These are phyloP conservation scores for Hirschioporus abietinus DNA, from an alignment of 768 basidiomycete species.

Conservation along the genomic window DNA sequence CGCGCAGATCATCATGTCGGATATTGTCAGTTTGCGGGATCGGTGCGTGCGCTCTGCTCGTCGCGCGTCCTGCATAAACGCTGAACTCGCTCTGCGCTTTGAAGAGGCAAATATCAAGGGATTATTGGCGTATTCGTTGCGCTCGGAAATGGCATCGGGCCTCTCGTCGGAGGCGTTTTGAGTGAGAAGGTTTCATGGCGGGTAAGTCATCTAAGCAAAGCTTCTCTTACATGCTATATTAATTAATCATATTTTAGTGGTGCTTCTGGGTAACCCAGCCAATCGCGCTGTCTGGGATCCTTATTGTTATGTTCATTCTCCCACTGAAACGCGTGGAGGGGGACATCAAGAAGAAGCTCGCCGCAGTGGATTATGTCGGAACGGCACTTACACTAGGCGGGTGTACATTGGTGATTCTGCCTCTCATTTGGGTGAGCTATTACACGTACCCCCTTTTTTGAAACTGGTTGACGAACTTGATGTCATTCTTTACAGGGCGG, in stretches of 20 bases:
- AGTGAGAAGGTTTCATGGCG: constrained; percentile 60
- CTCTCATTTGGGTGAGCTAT: constrained; percentile 60
- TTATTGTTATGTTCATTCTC: constrained; percentile 54
- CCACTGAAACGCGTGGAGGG: constrained; percentile 69
- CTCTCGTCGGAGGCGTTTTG: constrained; percentile 61
- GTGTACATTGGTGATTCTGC: constrained; percentile 59
- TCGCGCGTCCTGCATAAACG: neutral
- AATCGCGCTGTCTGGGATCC: constrained; percentile 45
- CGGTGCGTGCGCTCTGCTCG: constrained; percentile 32
- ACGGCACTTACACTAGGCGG: constrained; percentile 51
- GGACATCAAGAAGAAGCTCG: constrained; percentile 54
- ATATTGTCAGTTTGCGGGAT: constrained; percentile 66
- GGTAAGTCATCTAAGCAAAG: constrained; percentile 29
- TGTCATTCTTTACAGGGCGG: constrained; percentile 46
- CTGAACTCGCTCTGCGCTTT: neutral
- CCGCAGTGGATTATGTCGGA: constrained; percentile 61
- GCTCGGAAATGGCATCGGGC: constrained; percentile 61
- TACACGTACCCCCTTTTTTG: neutral
- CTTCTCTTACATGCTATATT: neutral
- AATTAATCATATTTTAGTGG: constrained; percentile 40
- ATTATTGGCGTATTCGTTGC: constrained; percentile 59
- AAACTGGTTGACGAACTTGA: neutral
- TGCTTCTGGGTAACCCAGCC: constrained; percentile 74
- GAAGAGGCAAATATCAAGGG: constrained; percentile 72
- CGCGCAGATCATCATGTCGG: constrained; percentile 66